phyloP scores from a whole-genome alignment of 2,329 filamentous ascomycete genomes.

The Claviceps digitariae region DNA sequence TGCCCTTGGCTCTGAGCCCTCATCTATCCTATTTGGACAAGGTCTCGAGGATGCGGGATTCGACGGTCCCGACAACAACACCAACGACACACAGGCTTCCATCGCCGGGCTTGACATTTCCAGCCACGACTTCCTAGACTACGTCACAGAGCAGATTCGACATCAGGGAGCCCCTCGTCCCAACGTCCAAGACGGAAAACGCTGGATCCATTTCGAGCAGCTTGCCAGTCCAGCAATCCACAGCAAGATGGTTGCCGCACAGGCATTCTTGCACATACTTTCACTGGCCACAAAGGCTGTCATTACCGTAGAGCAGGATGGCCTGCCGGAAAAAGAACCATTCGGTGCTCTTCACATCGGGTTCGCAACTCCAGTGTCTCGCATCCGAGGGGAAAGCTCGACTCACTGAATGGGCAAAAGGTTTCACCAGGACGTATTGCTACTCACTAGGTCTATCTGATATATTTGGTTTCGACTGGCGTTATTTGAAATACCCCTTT shows the following conservation, averaged over 20 bases:
- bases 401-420: too few species aligned
- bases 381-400: too few species aligned
- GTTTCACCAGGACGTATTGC: background rate
- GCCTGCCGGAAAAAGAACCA: constrained; percentile 18
- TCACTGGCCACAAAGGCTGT: constrained; percentile 53
- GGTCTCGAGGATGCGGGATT: constrained; percentile 7
- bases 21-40: constrained; percentile 16
- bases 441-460: too few species aligned
- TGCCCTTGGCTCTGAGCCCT: constrained; percentile 20
- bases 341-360: constrained; percentile 29
- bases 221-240: constrained; percentile 46
- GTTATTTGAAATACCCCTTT: too few species aligned
- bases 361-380: background rate
- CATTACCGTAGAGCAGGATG: constrained; percentile 49
- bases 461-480: too few species aligned
- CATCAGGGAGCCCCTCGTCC: constrained; percentile 19
- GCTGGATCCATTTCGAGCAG: constrained; percentile 52
- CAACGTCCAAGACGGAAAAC: constrained; percentile 18
- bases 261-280: constrained; percentile 64
- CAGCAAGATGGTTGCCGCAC: constrained; percentile 51
- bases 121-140: constrained; percentile 32
- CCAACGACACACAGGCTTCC: constrained; percentile 18
- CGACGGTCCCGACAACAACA: constrained; percentile 12
- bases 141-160: constrained; percentile 23
- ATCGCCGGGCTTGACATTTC: constrained; percentile 28